Base-by-base conservation (phyloP, 2,329 filamentous ascomycete species). In the Ascomycota sp. region DNA sequence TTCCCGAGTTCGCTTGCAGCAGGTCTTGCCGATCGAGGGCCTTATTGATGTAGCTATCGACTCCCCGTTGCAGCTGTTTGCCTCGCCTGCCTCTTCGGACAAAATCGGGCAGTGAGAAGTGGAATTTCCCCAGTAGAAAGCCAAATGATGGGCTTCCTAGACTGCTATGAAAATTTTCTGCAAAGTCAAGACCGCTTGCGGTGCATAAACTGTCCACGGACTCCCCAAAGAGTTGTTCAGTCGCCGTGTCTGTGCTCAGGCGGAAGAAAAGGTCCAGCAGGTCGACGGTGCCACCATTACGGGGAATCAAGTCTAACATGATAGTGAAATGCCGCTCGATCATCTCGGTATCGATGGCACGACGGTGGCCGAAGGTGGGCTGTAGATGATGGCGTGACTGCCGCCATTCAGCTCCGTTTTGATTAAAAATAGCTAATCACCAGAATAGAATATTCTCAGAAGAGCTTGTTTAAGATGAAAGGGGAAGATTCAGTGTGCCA, bases 201-300 rank as follows among this genome's bases (percentile, higher is more conserved):
- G 10, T 11, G 13, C 6, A n/a, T 6, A 47, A 34, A 21, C 35
- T 39, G 24, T 38, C 33, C 8, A 41, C 37, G 11, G 56, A 61
- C 39, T 66, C 54, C 10, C 68, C 67, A 33, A 72, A 68, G 2
- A 73, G 49, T 38, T 72, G 66, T 31, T 66, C 62, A 0, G 66
- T 72, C 0, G 66, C 61, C 38, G 72, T 66, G 26, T 45, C 43
- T 24, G 72, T 54, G 0, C 66, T 68, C 24, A 70, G 51, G 35
- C 56, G 53, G 44, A 68, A 69, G 47, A 71, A 70, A 2, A 69
- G 49, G 3, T 58, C 55, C 34, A 66, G 60, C 9, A 72, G 44
- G 38, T 72, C 62, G 9, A 52, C 2, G 2, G 38, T 41, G 11
- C 25, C 13, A 7, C 37, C 41, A 25, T 42, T 33, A 1, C 13